A percentile compares a stretch with the other conserved stretches of the same genome.
phyloP scores from a whole-genome alignment of 805 yeast species.

The Starmera caribaea region DNA sequence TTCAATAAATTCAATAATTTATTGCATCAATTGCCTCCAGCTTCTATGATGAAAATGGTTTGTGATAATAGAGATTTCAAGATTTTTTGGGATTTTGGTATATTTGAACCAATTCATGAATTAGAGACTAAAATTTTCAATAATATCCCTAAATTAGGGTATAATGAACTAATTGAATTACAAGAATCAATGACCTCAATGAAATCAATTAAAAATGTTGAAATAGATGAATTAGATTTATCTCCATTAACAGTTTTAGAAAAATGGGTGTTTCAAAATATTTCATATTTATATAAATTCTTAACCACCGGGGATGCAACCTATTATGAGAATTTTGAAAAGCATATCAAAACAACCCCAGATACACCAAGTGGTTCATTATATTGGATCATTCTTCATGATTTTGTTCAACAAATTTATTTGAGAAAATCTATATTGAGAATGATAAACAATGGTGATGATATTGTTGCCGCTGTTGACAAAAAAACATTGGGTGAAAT shows the following conservation, averaged over 20 bases:
- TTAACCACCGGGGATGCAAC: constrained; percentile 1
- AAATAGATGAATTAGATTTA: constrained; percentile 3
- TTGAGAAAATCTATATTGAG: constrained; percentile 9
- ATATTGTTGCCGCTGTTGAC: neutral
- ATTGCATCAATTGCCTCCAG: constrained; percentile 1
- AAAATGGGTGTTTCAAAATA: constrained; percentile 13
- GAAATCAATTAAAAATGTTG: neutral
- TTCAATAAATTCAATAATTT: constrained; percentile 22
- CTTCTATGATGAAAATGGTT: neutral
- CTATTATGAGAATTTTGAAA: neutral
- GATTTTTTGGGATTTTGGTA: constrained; percentile 43
- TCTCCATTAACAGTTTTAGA: constrained; percentile 9
- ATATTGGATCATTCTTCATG: constrained; percentile 13
- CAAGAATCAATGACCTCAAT: constrained; percentile 10
- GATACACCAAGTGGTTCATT: constrained; percentile 5
- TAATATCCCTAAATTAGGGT: constrained; percentile 6
- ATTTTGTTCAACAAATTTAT: constrained; percentile 8
- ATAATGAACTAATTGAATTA: constrained; percentile 7
- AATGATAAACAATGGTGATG: neutral
- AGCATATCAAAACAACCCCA: constrained; percentile 6
- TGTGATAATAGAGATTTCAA: constrained; percentile 53
- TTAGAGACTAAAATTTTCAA: constrained; percentile 4
- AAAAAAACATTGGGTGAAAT: constrained; percentile 5
- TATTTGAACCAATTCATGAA: constrained; percentile 18
- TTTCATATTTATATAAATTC: constrained; percentile 3